A percentile compares a stretch with the other conserved stretches of the same genome.
These are phyloP conservation scores for Corylus heterophylla DNA, from an alignment of 306 rosid species.

Conservation along the genomic window DNA sequence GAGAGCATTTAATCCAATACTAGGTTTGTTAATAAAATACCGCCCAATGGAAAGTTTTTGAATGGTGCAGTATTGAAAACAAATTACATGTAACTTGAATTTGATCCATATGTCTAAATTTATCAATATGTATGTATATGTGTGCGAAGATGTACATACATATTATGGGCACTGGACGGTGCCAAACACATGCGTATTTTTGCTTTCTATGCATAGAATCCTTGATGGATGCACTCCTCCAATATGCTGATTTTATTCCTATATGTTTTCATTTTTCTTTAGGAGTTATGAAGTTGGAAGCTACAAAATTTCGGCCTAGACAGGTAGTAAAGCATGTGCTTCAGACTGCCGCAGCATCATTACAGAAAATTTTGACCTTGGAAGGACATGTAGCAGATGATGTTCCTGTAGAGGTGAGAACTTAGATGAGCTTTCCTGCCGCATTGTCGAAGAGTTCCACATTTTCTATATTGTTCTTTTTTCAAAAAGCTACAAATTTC, in stretches of 20 bases:
- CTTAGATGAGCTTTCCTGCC: neutral
- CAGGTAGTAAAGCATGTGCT: constrained; percentile 89
- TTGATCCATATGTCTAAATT: no score
- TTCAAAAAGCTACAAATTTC: neutral
- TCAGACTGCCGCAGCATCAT: constrained; percentile 94
- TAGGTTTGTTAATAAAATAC: no score
- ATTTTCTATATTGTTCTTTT: neutral
- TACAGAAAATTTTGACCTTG: constrained; percentile 76
- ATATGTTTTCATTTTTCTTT: constrained; percentile 7
- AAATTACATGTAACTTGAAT: neutral
- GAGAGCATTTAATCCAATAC: neutral
- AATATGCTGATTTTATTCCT: neutral
- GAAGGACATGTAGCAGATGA: constrained; percentile 91
- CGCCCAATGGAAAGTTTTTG: neutral
- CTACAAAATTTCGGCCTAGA: constrained; percentile 87
- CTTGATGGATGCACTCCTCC: neutral
- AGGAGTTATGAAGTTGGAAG: constrained; percentile 96
- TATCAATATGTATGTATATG: neutral
- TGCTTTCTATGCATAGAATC: neutral
- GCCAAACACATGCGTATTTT: neutral
- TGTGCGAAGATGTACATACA: no score
- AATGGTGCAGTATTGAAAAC: neutral
- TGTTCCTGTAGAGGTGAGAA: constrained; percentile 84
- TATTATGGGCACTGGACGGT: neutral
- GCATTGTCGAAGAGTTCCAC: neutral